A percentile compares a stretch with the other conserved stretches of the same genome.
Conservation (phyloP, 78 protist species). For the Speleostelium caveatum region DNA sequence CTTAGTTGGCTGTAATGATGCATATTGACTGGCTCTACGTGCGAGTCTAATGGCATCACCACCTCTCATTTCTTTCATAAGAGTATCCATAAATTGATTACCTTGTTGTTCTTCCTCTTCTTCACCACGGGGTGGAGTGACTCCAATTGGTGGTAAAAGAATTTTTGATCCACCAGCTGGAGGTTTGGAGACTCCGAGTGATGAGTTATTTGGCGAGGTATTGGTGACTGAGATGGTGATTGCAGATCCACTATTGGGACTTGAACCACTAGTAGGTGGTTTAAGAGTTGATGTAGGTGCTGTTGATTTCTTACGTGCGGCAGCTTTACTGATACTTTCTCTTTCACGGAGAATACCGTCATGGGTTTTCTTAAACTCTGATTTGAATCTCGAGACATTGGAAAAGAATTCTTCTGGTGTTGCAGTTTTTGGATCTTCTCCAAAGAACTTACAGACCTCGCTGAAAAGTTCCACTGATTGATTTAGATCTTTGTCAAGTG, state of each 20-base stretch:
- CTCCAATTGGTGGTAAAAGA: background rate
- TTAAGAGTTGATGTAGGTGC: background rate
- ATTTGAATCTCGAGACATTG: conserved; percentile 23
- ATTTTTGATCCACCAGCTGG: background rate
- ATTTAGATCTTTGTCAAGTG: conserved; percentile 36
- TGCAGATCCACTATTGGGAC: background rate
- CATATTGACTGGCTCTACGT: conserved; percentile 36
- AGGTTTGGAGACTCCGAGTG: no score
- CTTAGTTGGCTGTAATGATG: background rate
- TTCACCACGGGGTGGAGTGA: background rate
- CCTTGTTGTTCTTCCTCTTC: conserved; percentile 46
- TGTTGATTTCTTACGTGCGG: conserved; percentile 40
- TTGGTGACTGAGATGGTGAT: background rate
- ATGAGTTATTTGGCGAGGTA: conserved; percentile 1
- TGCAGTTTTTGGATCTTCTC: conserved; percentile 60
- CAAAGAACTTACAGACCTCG: background rate
- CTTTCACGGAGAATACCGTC: conserved; percentile 22
- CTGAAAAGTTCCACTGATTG: conserved; percentile 37
- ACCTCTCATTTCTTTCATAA: conserved; percentile 54
- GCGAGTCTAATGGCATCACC: conserved; percentile 52
- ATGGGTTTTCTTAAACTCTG: conserved; percentile 32
- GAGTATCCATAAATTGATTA: conserved; percentile 41
- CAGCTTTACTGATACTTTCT: conserved; percentile 30
- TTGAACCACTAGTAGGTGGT: background rate
- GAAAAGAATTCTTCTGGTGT: conserved; percentile 70